A percentile compares a stretch with the other conserved stretches of the same genome.
Conservation (phyloP, 805 yeast species). For the Yarrowia hollandica region DNA sequence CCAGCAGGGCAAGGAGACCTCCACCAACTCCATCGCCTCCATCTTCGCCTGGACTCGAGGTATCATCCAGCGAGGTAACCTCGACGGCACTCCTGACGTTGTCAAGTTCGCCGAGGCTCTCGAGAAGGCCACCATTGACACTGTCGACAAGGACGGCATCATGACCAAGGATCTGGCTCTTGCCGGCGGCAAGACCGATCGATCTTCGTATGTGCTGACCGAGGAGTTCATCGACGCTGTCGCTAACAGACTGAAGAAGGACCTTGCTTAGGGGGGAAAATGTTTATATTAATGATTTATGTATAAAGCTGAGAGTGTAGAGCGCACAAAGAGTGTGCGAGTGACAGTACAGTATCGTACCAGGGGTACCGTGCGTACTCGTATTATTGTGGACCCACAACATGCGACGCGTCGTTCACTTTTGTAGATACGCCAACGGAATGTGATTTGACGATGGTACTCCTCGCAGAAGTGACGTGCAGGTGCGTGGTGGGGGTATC, state of each 20-base stretch:
- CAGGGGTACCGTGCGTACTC: no score
- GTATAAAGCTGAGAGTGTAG: no score
- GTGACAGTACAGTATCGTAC: no score
- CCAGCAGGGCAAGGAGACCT: slow-evolving; percentile 95
- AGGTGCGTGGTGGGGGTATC: no score
- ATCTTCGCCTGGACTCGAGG: slow-evolving; percentile 98
- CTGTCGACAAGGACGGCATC: slow-evolving; percentile 77
- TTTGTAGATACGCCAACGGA: no score
- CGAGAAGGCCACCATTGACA: slow-evolving; percentile 82
- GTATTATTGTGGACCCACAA: no score
- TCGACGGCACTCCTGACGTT: slow-evolving; percentile 85
- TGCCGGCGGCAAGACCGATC: slow-evolving; percentile 81
- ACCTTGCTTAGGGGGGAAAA: slow-evolving; percentile 28
- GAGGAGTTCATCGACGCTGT: slow-evolving; percentile 88
- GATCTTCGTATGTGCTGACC: slow-evolving; percentile 81
- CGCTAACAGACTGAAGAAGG: slow-evolving; percentile 56
- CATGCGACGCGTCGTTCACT: no score
- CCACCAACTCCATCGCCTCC: slow-evolving; percentile 96
- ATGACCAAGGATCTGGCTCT: slow-evolving; percentile 97
- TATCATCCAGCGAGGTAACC: slow-evolving; percentile 83
- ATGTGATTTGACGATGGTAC: no score
- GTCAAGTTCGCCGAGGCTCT: slow-evolving; percentile 72
- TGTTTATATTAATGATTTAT: slow-evolving; percentile 18
- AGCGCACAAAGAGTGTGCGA: no score
- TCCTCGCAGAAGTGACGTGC: no score